Evolutionary conservation across 2,329 filamentous ascomycete species (phyloP), one percentile per base, ranked within the genome.

Genomic region (Fusarium acutatum): DNA sequence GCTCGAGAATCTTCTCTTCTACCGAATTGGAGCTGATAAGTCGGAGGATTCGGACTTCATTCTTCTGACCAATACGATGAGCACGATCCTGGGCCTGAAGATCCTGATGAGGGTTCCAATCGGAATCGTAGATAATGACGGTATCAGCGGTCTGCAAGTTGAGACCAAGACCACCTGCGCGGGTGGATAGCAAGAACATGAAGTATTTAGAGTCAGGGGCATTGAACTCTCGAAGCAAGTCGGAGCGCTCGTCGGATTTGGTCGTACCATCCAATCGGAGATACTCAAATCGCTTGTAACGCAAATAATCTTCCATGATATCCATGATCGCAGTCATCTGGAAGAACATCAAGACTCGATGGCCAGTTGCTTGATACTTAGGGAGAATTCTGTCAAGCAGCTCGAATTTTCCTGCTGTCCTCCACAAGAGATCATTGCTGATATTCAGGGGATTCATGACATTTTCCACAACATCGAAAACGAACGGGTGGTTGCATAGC

Each of bases 271-370:
- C 96, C 67, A 99, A 88, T 81, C 96, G 95, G 75, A 99, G 88
- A 81, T 97, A 99, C 79, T 93, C 88, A 75, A 97, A 88, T 52
- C 92, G 93, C 73, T 94, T 90, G 79, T 94, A 92, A 7, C 96
- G 92, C 71, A 99, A 84, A 82, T 97, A 99, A 81, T 99, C 96
- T 78, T 99, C 96, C 96, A 99, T 98, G 79, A 99, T 99, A 84
- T 99, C 97, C 96, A 99, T 99, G 81, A 99, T 99, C 71, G 97
- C 95, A 8, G 96, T 99, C 96, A 99, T 99, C 82, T 99, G 96
- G 88, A 99, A 99, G 89, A 99, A 99, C 93, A 99, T 98, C 82
- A 99, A 88, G 34, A 98, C 95, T 83, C 96, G 93, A 89, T 99
- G 96, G 22, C 94, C 94, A 3, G 94, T 95, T 7, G 89, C 91